phyloP scores from a whole-genome alignment of 352 stramenopile genomes.

The Globisporangium apiculatum region DNA sequence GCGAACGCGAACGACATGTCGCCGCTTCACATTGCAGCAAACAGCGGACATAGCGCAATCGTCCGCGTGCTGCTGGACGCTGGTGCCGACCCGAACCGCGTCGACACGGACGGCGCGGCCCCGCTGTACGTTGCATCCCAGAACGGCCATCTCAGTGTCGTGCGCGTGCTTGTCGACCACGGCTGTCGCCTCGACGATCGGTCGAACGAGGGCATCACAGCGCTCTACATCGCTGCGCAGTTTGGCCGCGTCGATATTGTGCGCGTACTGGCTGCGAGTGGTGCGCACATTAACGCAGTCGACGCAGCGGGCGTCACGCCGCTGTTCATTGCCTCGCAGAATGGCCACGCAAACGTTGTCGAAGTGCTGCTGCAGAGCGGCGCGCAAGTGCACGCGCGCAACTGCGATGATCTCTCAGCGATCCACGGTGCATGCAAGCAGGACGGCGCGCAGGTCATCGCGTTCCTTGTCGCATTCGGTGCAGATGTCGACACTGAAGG shows the following conservation, averaged over 20 bases:
- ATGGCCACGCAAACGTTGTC: neutral
- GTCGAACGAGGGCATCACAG: neutral
- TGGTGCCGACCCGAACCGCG: neutral
- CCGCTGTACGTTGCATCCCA: slow-evolving; percentile 3
- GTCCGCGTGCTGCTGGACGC: neutral
- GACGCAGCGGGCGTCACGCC: neutral
- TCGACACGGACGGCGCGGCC: neutral
- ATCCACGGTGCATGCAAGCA: neutral
- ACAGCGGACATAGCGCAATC: neutral
- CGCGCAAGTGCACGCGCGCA: neutral
- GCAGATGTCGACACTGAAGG: slow-evolving; percentile 1
- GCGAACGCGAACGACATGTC: neutral
- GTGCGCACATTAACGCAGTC: slow-evolving; percentile 1
- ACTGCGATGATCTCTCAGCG: neutral
- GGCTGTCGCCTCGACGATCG: neutral
- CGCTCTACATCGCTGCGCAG: slow-evolving; percentile 4
- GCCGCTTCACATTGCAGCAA: slow-evolving; percentile 4
- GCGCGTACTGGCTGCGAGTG: neutral
- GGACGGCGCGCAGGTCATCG: neutral
- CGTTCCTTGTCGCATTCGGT: neutral
- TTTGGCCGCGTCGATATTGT: slow-evolving; percentile 3
- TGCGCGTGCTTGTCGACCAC: neutral
- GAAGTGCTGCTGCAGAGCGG: neutral
- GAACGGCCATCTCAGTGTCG: slow-evolving; percentile 1
- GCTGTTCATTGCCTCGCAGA: slow-evolving; percentile 3